These are phyloP conservation scores for Aspergillus fijiensis DNA, from an alignment of 2,329 filamentous ascomycete species.

Conservation along the genomic window DNA sequence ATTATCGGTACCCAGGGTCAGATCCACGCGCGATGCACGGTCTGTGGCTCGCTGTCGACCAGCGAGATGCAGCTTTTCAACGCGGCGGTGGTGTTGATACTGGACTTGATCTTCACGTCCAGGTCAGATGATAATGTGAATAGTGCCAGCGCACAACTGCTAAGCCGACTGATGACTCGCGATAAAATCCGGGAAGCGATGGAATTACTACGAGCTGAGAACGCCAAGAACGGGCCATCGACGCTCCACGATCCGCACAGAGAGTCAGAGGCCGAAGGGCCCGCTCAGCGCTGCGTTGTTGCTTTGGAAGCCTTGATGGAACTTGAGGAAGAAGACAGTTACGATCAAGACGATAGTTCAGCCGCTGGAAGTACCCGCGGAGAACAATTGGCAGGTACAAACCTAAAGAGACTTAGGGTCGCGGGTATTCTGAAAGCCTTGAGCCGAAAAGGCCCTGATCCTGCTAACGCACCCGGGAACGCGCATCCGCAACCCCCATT, in stretches of 20 bases:
- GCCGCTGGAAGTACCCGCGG: too few relatives aligned
- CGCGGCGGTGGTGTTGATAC: background rate
- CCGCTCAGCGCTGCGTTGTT: background rate
- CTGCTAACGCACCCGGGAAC: too few relatives aligned
- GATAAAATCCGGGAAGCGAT: conserved; percentile 14
- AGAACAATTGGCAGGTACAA: too few relatives aligned
- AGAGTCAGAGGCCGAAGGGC: background rate
- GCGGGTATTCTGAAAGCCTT: background rate
- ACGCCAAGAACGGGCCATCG: too few relatives aligned
- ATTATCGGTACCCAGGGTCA: conserved; percentile 11
- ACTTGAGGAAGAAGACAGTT: background rate
- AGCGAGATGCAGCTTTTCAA: conserved; percentile 5
- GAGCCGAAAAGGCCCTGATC: background rate
- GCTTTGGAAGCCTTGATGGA: background rate
- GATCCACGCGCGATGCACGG: conserved; percentile 11
- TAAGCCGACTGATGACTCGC: conserved; percentile 9
- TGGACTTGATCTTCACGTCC: background rate
- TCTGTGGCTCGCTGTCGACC: conserved; percentile 11
- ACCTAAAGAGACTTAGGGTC: background rate
- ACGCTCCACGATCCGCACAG: background rate
- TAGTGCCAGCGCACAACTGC: background rate
- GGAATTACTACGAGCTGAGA: conserved; percentile 7
- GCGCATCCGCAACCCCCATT: too few relatives aligned
- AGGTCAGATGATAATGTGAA: background rate
- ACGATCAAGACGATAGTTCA: background rate